A percentile compares a stretch with the other conserved stretches of the same genome.
These are phyloP conservation scores for Aspergillus saccharolyticus DNA, from an alignment of 495 filamentous ascomycete genomes.

Conservation along the genomic window DNA sequence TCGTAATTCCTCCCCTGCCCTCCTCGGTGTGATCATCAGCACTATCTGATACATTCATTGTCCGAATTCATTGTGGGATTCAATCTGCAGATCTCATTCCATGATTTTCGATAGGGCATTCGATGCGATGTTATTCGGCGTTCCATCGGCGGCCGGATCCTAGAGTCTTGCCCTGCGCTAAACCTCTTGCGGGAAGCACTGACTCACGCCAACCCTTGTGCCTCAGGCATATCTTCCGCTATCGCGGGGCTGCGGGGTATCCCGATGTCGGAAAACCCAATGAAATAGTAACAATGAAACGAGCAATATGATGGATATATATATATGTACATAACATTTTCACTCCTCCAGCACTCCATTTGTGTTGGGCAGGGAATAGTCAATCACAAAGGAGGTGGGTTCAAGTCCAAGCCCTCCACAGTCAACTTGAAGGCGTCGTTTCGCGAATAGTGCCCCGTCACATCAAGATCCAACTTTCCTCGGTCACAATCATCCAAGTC, in stretches of 20 bases:
- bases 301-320: neutral
- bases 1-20: neutral
- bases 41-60: neutral
- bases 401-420: conserved; percentile 69
- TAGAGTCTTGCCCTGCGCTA: neutral
- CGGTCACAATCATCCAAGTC: conserved; percentile 62
- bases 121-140: neutral
- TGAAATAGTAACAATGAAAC: neutral
- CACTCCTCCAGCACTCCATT: too few species aligned
- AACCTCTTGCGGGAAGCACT: neutral
- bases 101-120: neutral
- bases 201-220: too few species aligned
- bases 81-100: neutral
- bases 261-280: too few species aligned
- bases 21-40: neutral
- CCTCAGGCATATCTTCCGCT: too few species aligned
- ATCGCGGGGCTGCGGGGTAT: neutral
- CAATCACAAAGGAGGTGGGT: conserved; percentile 56
- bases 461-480: conserved; percentile 60
- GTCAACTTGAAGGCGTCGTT: conserved; percentile 77
- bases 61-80: neutral
- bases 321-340: neutral
- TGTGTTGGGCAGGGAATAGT: neutral
- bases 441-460: conserved; percentile 74
- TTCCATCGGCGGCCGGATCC: neutral